phyloP scores from a whole-genome alignment of 176 grass and related monocot genomes.

The Guadua angustifolia region DNA sequence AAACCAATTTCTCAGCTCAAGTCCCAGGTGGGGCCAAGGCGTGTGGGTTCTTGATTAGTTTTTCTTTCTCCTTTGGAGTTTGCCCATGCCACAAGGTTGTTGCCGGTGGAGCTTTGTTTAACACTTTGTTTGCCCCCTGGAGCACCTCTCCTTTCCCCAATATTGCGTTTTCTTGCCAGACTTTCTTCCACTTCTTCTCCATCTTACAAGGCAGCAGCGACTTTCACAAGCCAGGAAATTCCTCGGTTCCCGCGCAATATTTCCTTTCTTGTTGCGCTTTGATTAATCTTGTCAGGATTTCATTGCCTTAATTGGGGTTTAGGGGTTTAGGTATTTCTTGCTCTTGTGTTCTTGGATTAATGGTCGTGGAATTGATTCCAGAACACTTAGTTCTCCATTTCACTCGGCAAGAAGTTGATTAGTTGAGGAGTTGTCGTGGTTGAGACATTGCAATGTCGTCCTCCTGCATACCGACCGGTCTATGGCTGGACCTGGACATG shows the following conservation, averaged over 20 bases:
- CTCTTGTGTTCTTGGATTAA: constrained; percentile 35
- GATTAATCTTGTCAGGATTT: neutral
- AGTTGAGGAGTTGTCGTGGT: neutral
- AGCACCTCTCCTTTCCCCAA: neutral
- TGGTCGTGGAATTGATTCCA: constrained; percentile 19
- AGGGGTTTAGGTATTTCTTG: constrained; percentile 37
- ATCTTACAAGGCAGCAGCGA: neutral
- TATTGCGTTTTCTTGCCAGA: neutral
- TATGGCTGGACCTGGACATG: constrained; percentile 82
- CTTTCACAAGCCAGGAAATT: neutral
- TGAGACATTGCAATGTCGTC: constrained; percentile 58
- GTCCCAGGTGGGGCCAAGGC: constrained; percentile 18
- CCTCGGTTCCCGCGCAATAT: neutral
- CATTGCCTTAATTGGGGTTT: neutral
- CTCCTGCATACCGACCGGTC: constrained; percentile 75
- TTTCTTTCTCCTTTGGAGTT: constrained; percentile 9
- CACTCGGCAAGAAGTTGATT: constrained; percentile 17
- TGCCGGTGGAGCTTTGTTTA: constrained; percentile 36
- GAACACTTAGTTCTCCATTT: constrained; percentile 15
- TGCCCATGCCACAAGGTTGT: constrained; percentile 26
- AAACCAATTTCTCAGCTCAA: neutral
- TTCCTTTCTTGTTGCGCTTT: neutral
- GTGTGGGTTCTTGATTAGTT: constrained; percentile 21
- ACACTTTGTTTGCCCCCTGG: neutral
- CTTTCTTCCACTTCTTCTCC: neutral